Conservation (phyloP, 495 filamentous ascomycete genomes). For the Xylona heveae region DNA sequence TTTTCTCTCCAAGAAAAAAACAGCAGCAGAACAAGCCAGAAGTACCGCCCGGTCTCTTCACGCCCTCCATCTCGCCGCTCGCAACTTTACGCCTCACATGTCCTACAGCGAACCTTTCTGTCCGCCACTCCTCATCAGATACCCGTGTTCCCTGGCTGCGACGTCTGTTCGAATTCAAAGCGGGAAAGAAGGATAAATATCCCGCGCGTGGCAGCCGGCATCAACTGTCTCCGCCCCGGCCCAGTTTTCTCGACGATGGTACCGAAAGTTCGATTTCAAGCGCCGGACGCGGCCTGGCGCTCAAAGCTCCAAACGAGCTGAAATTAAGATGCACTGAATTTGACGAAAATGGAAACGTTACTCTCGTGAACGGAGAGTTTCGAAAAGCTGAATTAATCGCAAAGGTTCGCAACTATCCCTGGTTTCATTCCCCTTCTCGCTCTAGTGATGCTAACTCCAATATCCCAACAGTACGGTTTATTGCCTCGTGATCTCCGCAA, state of each 20-base stretch:
- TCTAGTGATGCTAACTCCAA: conserved; percentile 10
- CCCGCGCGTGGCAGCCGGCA: conserved; percentile 11
- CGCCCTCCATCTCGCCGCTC: conserved; percentile 1
- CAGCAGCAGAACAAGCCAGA: too few species aligned
- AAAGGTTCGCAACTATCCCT: conserved; percentile 37
- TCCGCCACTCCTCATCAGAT: conserved; percentile 24
- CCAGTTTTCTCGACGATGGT: conserved; percentile 24
- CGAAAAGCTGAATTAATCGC: conserved; percentile 92
- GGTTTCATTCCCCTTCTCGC: neutral
- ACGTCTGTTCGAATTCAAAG: conserved; percentile 28
- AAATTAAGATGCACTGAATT: conserved; percentile 85
- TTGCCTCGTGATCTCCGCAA: conserved; percentile 91
- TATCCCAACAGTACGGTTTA: conserved; percentile 53
- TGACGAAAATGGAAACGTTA: conserved; percentile 80
- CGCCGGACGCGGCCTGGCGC: conserved; percentile 36
- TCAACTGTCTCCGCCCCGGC: conserved; percentile 22
- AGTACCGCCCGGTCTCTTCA: conserved; percentile 15
- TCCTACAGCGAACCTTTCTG: conserved; percentile 9
- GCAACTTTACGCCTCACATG: neutral
- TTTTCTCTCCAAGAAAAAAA: too few species aligned
- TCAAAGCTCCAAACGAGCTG: conserved; percentile 58
- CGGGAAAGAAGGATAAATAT: conserved; percentile 14
- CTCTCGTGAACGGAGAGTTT: conserved; percentile 87
- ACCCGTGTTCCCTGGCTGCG: conserved; percentile 35
- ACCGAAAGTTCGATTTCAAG: conserved; percentile 28